These are phyloP conservation scores for Scytalidium sp. DNA, from an alignment of 2,329 filamentous ascomycete genomes.

Conservation along the genomic window DNA sequence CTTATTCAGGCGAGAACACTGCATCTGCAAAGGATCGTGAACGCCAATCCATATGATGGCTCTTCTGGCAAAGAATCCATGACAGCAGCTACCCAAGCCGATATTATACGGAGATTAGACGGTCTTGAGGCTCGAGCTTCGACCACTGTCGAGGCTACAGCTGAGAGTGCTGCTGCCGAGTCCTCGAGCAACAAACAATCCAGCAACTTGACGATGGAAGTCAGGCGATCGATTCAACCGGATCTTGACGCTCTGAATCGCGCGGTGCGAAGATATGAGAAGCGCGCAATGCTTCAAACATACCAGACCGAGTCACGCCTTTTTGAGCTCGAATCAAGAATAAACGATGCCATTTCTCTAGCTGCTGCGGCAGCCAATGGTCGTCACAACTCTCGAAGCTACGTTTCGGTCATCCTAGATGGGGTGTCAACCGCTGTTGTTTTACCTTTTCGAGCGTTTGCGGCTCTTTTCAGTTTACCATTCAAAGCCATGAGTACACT, in stretches of 20 bases:
- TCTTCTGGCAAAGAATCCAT: slow-evolving; percentile 11
- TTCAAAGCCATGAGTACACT: slow-evolving; percentile 17
- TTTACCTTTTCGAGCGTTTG: slow-evolving; percentile 23
- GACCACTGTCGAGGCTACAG: slow-evolving; percentile 29
- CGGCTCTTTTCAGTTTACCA: slow-evolving; percentile 18
- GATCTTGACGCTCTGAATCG: slow-evolving; percentile 87
- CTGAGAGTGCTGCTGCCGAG: slow-evolving; percentile 31
- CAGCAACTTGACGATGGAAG: slow-evolving; percentile 46
- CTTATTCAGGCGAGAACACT: slow-evolving; percentile 77
- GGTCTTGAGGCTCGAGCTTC: slow-evolving; percentile 61
- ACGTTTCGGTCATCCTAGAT: slow-evolving; percentile 20
- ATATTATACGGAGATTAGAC: slow-evolving; percentile 64
- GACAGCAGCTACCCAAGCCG: slow-evolving; percentile 41
- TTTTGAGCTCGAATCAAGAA: slow-evolving; percentile 63
- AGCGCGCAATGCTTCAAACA: slow-evolving; percentile 73
- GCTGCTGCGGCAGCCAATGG: slow-evolving; percentile 67
- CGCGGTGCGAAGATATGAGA: slow-evolving; percentile 88
- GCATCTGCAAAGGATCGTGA: slow-evolving; percentile 74
- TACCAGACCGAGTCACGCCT: slow-evolving; percentile 76
- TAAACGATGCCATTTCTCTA: slow-evolving; percentile 78
- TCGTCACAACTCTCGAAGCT: slow-evolving; percentile 15
- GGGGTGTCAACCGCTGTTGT: slow-evolving; percentile 23
- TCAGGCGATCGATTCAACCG: slow-evolving; percentile 66
- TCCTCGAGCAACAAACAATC: slow-evolving; percentile 36
- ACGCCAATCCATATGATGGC: slow-evolving; percentile 44